phyloP scores from a whole-genome alignment of 176 grass and related monocot genomes.

The Rhynchospora pubera region DNA sequence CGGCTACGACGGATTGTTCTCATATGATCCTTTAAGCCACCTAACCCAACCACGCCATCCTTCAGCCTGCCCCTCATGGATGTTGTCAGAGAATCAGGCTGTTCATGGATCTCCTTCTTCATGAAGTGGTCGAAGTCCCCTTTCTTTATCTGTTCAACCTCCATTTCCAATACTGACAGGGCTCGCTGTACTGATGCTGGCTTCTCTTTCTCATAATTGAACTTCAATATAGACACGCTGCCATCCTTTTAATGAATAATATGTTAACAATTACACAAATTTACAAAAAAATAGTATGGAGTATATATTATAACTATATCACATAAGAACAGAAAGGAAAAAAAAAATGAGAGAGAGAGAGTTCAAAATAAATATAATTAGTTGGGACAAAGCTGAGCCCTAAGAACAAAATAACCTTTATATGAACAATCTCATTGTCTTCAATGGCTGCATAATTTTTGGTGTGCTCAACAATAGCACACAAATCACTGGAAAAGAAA shows the following conservation, averaged over 20 bases:
- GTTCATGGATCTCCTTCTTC: constrained; percentile 97
- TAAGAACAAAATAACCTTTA: constrained; percentile 51
- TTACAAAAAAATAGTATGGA: background rate
- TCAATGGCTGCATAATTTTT: constrained; percentile 83
- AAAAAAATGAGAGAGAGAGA: background rate
- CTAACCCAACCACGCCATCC: constrained; percentile 62
- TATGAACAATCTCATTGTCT: constrained; percentile 88
- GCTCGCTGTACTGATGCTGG: constrained; percentile 81
- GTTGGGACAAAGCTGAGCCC: background rate
- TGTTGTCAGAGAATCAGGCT: constrained; percentile 76
- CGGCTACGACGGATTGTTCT: constrained; percentile 79
- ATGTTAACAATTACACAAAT: background rate
- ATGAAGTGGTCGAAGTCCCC: constrained; percentile 90
- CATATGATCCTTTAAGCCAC: constrained; percentile 79
- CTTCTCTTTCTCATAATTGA: constrained; percentile 74
- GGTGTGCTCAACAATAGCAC: constrained; percentile 95
- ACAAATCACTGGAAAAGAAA: constrained; percentile 93
- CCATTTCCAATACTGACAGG: constrained; percentile 93
- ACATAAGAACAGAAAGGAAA: background rate
- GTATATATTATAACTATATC: background rate
- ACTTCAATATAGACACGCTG: constrained; percentile 77
- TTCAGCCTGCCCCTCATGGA: constrained; percentile 94
- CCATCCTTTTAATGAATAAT: constrained; percentile 47
- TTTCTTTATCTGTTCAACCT: constrained; percentile 97
- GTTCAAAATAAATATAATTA: background rate